Evolutionary conservation across 2,329 filamentous ascomycete genomes (phyloP), one percentile per base, ranked within the genome.

Genomic region (Dothistroma septosporum): DNA sequence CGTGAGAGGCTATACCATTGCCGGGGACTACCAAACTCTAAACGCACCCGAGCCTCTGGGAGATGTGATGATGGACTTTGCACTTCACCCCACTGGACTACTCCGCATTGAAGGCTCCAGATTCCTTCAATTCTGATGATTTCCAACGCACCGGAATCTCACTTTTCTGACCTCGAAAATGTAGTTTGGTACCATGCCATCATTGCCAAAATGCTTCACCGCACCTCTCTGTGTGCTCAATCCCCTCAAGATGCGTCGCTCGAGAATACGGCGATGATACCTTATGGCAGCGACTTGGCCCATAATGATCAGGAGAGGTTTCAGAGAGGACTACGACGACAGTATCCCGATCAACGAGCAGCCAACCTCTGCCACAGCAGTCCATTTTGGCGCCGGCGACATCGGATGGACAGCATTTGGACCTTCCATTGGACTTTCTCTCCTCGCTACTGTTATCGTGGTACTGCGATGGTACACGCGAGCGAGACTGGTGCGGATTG

Each of bases 391-490:
- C 4, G 61, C 64, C 5, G 52, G 66, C 9, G 67, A 73, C 55
- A 65, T 73, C 33, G 71, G 71, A 1, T 69, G 69, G 66, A 60
- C 68, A 28, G 70, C 72, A 1, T 66, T 75, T 5, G 67, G 67
- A 3, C 73, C 72, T 8, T 69, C 71, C 10, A 68, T 76, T 16
- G 70, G 69, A 5, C 68, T 69, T 47, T 68, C 71, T 12, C 49
- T 62, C 4, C 50, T 76, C 8, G 69, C 74, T 3, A 72, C 69
- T 2, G 22, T 66, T 2, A 65, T 75, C 16, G 75, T 77, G 14
- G 62, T 53, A 2, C 47, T 72, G 44, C 66, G 75, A 63, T 74
- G 74, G 58, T 74, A 74, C 57, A 73, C 75, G 12, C 66, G 75
- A 31, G 63, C 64, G 22, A 66, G 65, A 32, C 61, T 77, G 9